Evolutionary conservation across 257 asterid species (phyloP), one percentile per base, ranked within the genome.

Genomic region (Marsdenia floribunda): DNA sequence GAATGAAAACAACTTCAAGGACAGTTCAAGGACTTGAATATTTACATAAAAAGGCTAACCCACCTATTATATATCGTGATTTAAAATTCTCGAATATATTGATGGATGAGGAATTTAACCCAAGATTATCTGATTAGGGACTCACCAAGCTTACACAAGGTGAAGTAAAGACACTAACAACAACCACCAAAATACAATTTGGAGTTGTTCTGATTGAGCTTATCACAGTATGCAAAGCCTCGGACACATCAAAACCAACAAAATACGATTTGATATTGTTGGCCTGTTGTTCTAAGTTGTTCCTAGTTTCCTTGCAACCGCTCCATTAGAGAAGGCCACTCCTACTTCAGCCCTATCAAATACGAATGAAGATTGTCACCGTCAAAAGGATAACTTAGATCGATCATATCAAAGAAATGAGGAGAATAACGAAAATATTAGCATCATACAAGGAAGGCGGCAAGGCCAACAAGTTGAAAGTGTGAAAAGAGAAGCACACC

Each of bases 1-100:
- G 68, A 72, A 87, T 93, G 89, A 88, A 82, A 71, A 86, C 91
- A 78, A 97, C 97, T 16, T 77, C 79, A 0, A 96, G 96, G 0
- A 77, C 86, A 58, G 97, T 97, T 33, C 87, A 82, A 83, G 98
- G 97, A 3, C 93, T 93, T 3, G 96, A 89, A 63, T 93, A 87
- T 67, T 75, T 93, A 65, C 96, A 93, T 33, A 96, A 91, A 80
- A 86, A 87, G 81, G 96, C 96, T 60, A 85, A 89, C 46, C 98
- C 97, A 2, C 82, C 96, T 10, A 83, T 93, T 73, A 84, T 93
- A 63, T 92, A 91, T 68, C 90, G 96, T 1, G 92, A 90, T 80
- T 73, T 93, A 72, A 93, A 89, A 72, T 78, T 91, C 44, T 82
- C 96, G 4, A 88, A 88, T 69, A 80, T 93, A 44, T 75, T 93